Percentiles rank a stretch among this genome's conserved stretches.
Evolutionary conservation across 2,329 filamentous ascomycete genomes (phyloP).

Genomic region (Penicillium nordicum): DNA sequence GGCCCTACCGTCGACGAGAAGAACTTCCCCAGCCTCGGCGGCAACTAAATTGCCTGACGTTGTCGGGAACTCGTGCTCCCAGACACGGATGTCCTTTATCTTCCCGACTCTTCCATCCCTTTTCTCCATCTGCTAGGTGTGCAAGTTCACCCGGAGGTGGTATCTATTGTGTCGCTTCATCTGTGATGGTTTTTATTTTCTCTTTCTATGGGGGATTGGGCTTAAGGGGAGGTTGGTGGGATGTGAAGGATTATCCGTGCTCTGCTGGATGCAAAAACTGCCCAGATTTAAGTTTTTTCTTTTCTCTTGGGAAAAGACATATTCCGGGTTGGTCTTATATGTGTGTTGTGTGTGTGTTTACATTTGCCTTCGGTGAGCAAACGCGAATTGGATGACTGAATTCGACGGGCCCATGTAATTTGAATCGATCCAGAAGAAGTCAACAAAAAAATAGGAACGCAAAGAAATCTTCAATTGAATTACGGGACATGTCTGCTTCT

Average conservation of each 20-base stretch:
- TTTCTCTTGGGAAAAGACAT: constrained; percentile 9
- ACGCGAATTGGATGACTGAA: constrained; percentile 28
- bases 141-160: constrained; percentile 6
- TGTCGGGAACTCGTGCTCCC: constrained; percentile 7
- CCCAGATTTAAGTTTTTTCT: constrained; percentile 3
- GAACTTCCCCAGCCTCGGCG: constrained; percentile 46
- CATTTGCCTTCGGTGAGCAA: constrained; percentile 24
- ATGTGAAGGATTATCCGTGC: not conserved
- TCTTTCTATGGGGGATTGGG: constrained; percentile 4
- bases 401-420: constrained; percentile 28
- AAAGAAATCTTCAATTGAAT: constrained; percentile 18
- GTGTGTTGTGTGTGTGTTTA: constrained; percentile 16
- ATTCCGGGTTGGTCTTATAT: constrained; percentile 12
- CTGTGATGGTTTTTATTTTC: constrained; percentile 9
- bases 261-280: constrained; percentile 8
- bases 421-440: constrained; percentile 29
- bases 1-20: constrained; percentile 44
- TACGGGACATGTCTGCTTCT: constrained; percentile 7
- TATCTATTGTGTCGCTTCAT: constrained; percentile 6
- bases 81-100: not conserved
- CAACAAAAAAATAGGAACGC: constrained; percentile 24
- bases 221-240: not conserved
- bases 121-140: constrained; percentile 7
- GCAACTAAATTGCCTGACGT: constrained; percentile 32
- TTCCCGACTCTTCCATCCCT: constrained; percentile 3